phyloP scores from a whole-genome alignment of 2,329 filamentous ascomycete genomes.

The Beauveria australis region DNA sequence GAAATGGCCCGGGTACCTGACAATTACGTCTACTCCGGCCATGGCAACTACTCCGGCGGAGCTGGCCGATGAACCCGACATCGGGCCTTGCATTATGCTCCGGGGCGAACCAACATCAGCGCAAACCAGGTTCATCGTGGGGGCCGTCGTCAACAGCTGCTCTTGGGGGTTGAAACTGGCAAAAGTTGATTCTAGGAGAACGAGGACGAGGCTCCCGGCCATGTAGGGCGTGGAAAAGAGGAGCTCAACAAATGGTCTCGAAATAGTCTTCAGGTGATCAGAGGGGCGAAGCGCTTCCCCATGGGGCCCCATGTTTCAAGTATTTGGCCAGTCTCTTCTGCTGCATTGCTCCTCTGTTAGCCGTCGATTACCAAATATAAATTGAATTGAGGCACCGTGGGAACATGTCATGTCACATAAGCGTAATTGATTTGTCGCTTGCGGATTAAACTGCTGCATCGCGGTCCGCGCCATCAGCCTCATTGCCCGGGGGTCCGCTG shows the following conservation, averaged over 20 bases:
- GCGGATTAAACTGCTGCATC: not conserved
- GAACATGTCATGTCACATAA: not conserved
- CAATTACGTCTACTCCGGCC: not conserved
- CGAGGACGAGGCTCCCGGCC: not conserved
- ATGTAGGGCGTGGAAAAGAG: slow-evolving; percentile 11
- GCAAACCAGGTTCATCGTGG: not conserved
- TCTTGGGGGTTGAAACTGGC: not conserved
- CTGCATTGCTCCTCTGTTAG: not conserved
- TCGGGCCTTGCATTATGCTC: not conserved
- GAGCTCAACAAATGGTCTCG: not conserved
- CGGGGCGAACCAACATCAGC: not conserved
- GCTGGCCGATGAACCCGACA: slow-evolving; percentile 3
- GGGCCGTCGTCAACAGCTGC: slow-evolving; percentile 2
- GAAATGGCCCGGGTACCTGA: not conserved
- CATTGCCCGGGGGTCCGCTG: not conserved
- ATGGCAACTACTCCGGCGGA: not conserved
- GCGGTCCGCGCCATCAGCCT: not conserved
- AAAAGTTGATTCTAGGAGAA: slow-evolving; percentile 4
- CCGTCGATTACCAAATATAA: not conserved
- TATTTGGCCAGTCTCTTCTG: not conserved
- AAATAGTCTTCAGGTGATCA: not conserved
- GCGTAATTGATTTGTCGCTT: not conserved
- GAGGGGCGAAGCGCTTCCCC: not conserved
- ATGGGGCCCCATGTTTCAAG: slow-evolving; percentile 2
- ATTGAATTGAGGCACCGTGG: not conserved